phyloP scores from a whole-genome alignment of 2,329 filamentous ascomycete genomes.

The Lecanosticta acicola region DNA sequence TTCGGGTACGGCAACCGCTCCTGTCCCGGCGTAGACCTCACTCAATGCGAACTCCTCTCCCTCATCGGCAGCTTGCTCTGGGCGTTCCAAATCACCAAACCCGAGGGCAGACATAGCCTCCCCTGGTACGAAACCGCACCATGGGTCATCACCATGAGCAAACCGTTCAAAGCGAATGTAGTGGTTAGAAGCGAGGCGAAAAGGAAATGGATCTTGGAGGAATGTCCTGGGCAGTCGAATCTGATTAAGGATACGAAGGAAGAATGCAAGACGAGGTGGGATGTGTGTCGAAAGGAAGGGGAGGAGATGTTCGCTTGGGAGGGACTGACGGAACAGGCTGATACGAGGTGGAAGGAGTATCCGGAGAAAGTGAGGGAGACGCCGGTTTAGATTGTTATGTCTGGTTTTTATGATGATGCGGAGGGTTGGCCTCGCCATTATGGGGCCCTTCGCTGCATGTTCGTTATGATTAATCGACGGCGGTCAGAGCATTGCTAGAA shows the following conservation, averaged over 20 bases:
- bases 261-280: constrained; percentile 19
- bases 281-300: constrained; percentile 16
- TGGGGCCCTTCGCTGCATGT: too few relatives aligned
- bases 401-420: too few relatives aligned
- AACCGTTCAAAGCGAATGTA: constrained; percentile 29
- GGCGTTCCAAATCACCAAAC: constrained; percentile 29
- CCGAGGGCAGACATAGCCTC: constrained; percentile 22
- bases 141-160: constrained; percentile 33
- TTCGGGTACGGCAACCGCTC: constrained; percentile 34
- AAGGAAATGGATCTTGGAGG: constrained; percentile 26
- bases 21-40: constrained; percentile 33
- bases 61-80: constrained; percentile 30
- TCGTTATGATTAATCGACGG: too few relatives aligned
- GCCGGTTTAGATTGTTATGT: not conserved
- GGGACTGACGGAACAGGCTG: constrained; percentile 22
- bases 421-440: too few relatives aligned
- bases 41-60: constrained; percentile 27
- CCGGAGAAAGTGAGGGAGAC: not conserved
- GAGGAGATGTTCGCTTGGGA: constrained; percentile 23
- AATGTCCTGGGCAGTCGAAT: constrained; percentile 22
- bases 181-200: constrained; percentile 29
- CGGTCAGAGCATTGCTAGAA: too few relatives aligned
- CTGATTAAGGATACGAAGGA: constrained; percentile 22
- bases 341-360: constrained; percentile 4
- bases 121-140: constrained; percentile 33